A percentile compares a stretch with the other conserved stretches of the same genome.
Conservation (phyloP, 73 alveolate species). For the Breviolum minutum region DNA sequence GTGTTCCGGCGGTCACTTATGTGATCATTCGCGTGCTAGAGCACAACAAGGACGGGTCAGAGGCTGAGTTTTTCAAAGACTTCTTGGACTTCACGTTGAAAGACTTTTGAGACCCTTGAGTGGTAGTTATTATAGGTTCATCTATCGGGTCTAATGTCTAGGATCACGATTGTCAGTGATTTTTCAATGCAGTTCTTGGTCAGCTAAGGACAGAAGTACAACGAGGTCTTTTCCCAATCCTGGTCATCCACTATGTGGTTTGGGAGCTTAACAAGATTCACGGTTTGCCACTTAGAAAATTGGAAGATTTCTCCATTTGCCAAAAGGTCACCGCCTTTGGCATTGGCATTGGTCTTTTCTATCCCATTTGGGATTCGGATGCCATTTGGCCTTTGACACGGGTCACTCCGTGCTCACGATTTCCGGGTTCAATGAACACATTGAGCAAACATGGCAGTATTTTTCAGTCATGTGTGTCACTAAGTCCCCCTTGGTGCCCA, state of each 20-base stretch:
- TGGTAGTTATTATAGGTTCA: too few species aligned
- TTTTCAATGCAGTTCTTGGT: background rate
- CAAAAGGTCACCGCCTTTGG: constrained; percentile 58
- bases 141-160: too few species aligned
- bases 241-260: constrained; percentile 61
- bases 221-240: background rate
- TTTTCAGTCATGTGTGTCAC: background rate
- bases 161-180: too few species aligned
- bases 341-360: constrained; percentile 70
- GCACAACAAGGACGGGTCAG: background rate
- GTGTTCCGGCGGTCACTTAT: constrained; percentile 73
- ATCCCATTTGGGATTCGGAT: constrained; percentile 58
- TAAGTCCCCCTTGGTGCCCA: background rate
- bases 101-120: background rate
- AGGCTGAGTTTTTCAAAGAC: background rate
- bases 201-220: background rate
- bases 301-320: background rate
- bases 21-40: constrained; percentile 35
- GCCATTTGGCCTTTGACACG: constrained; percentile 85
- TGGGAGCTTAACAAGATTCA: background rate
- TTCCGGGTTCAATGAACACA: too few species aligned
- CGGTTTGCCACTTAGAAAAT: background rate
- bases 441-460: too few species aligned
- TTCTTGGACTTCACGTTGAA: background rate
- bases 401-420: background rate